Percentiles rank a stretch among this genome's conserved stretches.
phyloP scores from a whole-genome alignment of 2,329 filamentous ascomycete genomes.

The Fusarium newnesense region DNA sequence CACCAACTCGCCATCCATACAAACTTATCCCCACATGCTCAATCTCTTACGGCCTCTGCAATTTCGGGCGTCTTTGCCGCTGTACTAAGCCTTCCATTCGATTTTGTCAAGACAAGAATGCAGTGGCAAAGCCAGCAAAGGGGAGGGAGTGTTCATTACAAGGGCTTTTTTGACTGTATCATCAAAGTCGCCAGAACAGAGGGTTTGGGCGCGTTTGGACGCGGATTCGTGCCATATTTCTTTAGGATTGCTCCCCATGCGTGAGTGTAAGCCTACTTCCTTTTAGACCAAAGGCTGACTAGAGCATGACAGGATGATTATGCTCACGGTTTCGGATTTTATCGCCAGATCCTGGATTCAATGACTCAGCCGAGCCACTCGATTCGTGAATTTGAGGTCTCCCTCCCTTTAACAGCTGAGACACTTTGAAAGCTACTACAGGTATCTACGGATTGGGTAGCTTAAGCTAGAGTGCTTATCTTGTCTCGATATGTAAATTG shows the following conservation, averaged over 20 bases:
- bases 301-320: neutral
- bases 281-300: neutral
- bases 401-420: too few relatives aligned
- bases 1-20: neutral
- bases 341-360: neutral
- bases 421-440: too few relatives aligned
- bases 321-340: neutral
- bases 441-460: too few relatives aligned
- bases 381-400: too few relatives aligned
- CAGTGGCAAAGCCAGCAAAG: neutral
- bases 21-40: neutral
- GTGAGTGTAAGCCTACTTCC: neutral
- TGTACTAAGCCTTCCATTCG: neutral
- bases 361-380: too few relatives aligned
- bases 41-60: neutral
- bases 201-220: neutral
- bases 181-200: neutral
- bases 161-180: neutral
- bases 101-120: neutral
- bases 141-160: neutral
- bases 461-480: too few relatives aligned
- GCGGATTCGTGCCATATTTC: neutral
- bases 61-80: neutral
- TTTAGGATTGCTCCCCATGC: neutral
- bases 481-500: too few relatives aligned